These are phyloP conservation scores for Osmozyma mogii DNA, from an alignment of 805 yeast genomes.

Conservation along the genomic window DNA sequence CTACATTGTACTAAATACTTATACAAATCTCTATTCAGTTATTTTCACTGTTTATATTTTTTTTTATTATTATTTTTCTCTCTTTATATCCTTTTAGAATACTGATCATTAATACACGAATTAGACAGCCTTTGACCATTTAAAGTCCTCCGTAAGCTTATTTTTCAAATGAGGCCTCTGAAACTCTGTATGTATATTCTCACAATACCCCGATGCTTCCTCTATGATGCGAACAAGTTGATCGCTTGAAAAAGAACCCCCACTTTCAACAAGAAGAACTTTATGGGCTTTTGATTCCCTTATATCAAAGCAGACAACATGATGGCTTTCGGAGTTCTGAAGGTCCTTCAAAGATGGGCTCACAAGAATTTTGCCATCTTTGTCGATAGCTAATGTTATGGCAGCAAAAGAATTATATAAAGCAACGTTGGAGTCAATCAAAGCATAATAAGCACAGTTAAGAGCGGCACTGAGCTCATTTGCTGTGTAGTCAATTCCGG, in stretches of 20 bases:
- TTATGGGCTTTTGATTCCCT: slow-evolving; percentile 43
- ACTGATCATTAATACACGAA: no score
- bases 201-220: slow-evolving; percentile 40
- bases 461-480: slow-evolving; percentile 61
- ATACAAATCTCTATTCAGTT: no score
- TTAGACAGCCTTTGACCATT: no score
- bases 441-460: slow-evolving; percentile 67
- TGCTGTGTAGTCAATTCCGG: slow-evolving; percentile 21
- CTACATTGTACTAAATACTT: slow-evolving; percentile 35
- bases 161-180: slow-evolving; percentile 40
- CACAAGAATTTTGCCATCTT: background rate
- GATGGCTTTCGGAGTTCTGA: slow-evolving; percentile 45
- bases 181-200: slow-evolving; percentile 33
- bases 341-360: slow-evolving; percentile 44
- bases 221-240: slow-evolving; percentile 49
- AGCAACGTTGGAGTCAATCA: slow-evolving; percentile 74
- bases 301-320: slow-evolving; percentile 55
- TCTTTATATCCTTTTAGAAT: no score
- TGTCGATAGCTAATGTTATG: slow-evolving; percentile 32
- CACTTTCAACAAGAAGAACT: slow-evolving; percentile 62
- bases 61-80: no score
- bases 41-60: no score
- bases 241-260: slow-evolving; percentile 58
- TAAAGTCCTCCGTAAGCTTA: slow-evolving; percentile 45
- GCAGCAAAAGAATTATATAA: slow-evolving; percentile 57